Base-by-base conservation (phyloP, 2,329 filamentous ascomycete genomes). In the Pyricularia sp. region DNA sequence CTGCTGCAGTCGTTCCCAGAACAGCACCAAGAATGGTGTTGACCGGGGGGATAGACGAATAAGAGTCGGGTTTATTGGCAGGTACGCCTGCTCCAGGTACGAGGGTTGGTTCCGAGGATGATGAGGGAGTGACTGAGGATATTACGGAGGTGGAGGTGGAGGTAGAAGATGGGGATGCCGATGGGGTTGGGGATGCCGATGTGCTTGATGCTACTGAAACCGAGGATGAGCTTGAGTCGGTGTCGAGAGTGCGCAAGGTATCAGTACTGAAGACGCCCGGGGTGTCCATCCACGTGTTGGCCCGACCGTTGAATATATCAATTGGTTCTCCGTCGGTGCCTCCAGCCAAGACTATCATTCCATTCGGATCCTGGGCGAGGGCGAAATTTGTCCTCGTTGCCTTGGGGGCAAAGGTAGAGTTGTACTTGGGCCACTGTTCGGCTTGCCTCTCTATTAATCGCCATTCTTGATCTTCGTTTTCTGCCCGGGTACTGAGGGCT, bases 221-320 rank as follows among this genome's bases (percentile, higher is more conserved):
- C 0, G 77, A 73, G 2, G 79, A 73, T 4, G 79, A 73, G 4
- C 78, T 72, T 0, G 75, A 71, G 1, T 75, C 76, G 20, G 76
- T 73, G 42, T 50, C 42, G 42, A 50, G 42, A 14, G 77, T 73
- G 6, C 78, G 75, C 25, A 84, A 73, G 4, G 77, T 71, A 70
- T 84, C 76, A 6, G 78, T 82, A 25, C 80, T 82, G 70, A 97
- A 87, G 28, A 92, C 77, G 7, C 84, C 79, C 0, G 86, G 86
- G 0, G 91, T 84, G 75, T 97, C 89, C 26, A 91, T 78, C 94
- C 94, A 98, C 64, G 83, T 81, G 77, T 97, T 97, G 64, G 87
- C 79, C 12, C 84, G 85, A 64, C 88, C 88, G 74, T 97, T 84
- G 78, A 97, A 98, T 70, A 97, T 87, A 72, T 85, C 87, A 5